A percentile compares a stretch with the other conserved stretches of the same genome.
These are phyloP conservation scores for Phytophthora vignae DNA, from an alignment of 352 stramenopile species.

Conservation along the genomic window DNA sequence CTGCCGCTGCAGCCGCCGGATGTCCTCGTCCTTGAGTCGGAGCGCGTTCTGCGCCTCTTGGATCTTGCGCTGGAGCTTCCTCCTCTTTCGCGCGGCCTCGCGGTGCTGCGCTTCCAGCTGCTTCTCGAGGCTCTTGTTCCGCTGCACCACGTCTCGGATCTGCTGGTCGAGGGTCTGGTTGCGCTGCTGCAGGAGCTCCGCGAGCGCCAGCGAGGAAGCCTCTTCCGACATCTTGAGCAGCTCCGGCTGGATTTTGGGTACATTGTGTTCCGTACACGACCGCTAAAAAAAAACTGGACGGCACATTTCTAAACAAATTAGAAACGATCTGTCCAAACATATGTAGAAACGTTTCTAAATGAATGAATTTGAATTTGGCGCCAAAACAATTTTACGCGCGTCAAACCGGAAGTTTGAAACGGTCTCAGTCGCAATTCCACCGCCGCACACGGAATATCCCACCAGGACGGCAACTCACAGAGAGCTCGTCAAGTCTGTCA, in stretches of 20 bases:
- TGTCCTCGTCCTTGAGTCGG: background rate
- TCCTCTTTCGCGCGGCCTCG: background rate
- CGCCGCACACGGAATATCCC: background rate
- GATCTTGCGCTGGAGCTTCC: background rate
- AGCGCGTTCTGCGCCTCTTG: constrained; percentile 1
- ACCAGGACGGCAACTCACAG: background rate
- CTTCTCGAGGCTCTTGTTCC: background rate
- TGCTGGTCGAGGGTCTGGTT: constrained; percentile 1
- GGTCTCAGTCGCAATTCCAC: background rate
- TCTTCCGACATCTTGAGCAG: background rate
- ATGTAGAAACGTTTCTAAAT: background rate
- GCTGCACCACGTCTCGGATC: background rate
- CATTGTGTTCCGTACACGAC: background rate
- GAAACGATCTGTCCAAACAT: background rate
- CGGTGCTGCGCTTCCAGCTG: background rate
- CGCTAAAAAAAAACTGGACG: background rate
- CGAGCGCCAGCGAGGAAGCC: background rate
- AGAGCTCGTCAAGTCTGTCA: too few relatives aligned
- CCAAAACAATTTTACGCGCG: constrained; percentile 18
- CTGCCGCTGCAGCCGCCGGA: background rate
- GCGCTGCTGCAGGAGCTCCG: background rate
- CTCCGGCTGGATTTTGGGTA: background rate
- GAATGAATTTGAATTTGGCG: background rate
- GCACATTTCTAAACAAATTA: background rate
- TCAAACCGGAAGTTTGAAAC: background rate